phyloP scores from a whole-genome alignment of 371 early-diverging fungal genomes.

The Mortierella sp. region DNA sequence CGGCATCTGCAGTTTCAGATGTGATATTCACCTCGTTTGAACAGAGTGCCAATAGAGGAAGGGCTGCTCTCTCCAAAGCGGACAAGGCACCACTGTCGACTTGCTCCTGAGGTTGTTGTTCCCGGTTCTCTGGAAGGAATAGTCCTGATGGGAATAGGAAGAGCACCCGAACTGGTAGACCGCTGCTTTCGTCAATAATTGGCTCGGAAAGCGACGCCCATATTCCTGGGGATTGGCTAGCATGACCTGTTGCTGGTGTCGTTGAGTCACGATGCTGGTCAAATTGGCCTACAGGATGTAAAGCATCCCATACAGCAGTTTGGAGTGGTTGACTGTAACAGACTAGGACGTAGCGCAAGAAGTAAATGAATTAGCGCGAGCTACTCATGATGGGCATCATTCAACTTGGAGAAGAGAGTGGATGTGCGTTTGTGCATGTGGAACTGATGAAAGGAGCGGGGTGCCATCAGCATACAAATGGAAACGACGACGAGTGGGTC shows the following conservation, averaged over 20 bases:
- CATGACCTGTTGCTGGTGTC: too few species aligned
- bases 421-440: not conserved
- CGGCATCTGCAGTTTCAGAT: conserved; percentile 7
- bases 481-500: conserved; percentile 31
- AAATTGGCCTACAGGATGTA: not conserved
- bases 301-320: conserved; percentile 13
- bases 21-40: conserved; percentile 21
- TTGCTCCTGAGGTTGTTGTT: not conserved
- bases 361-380: not conserved
- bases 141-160: too few species aligned
- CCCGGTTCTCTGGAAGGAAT: too few species aligned
- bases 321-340: conserved; percentile 16
- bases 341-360: conserved; percentile 3
- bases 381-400: not conserved
- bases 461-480: conserved; percentile 13
- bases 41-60: conserved; percentile 14
- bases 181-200: not conserved
- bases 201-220: too few species aligned
- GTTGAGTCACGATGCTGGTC: not conserved
- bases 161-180: not conserved
- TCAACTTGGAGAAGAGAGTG: too few species aligned
- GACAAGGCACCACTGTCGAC: not conserved
- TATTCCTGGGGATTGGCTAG: too few species aligned
- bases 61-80: conserved; percentile 5
- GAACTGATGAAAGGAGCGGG: not conserved